These are phyloP conservation scores for Colletotrichum kahawae DNA, from an alignment of 2,329 filamentous ascomycete genomes.

Conservation along the genomic window DNA sequence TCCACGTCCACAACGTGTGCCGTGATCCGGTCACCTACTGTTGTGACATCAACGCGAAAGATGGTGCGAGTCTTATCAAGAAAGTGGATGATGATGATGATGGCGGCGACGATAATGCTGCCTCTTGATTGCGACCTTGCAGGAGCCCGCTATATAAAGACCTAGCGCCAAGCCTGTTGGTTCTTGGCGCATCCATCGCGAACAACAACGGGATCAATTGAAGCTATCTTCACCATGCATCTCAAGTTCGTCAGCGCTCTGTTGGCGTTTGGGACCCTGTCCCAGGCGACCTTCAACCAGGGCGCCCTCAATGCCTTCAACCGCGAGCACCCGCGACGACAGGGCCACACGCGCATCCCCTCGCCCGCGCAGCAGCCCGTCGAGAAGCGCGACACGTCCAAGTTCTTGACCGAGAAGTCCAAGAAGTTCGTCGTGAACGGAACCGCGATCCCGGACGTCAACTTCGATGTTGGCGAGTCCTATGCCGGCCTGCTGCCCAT, in stretches of 20 bases:
- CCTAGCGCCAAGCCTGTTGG: not conserved
- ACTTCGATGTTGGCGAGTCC: slow-evolving; percentile 71
- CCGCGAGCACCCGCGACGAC: not conserved
- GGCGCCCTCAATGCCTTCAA: slow-evolving; percentile 2
- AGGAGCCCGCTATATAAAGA: not conserved
- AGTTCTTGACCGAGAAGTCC: not conserved
- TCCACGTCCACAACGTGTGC: not conserved
- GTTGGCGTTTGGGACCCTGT: not conserved
- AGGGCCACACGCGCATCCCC: not conserved
- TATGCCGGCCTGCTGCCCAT: slow-evolving; percentile 69
- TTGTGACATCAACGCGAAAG: not conserved
- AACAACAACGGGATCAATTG: not conserved
- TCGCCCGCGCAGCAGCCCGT: not conserved
- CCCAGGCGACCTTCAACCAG: not conserved
- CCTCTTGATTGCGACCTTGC: not conserved
- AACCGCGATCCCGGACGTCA: slow-evolving; percentile 67
- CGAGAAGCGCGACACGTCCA: not conserved
- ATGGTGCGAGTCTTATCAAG: not conserved
- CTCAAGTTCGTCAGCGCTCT: not conserved
- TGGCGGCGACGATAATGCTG: not conserved
- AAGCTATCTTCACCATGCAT: not conserved
- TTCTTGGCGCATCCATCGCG: not conserved
- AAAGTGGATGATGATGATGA: not conserved
- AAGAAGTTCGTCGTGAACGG: slow-evolving; percentile 66
- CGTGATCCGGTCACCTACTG: not conserved